Evolutionary conservation across 2,329 filamentous ascomycete species (phyloP).

Genomic region (Epichloe festucae): DNA sequence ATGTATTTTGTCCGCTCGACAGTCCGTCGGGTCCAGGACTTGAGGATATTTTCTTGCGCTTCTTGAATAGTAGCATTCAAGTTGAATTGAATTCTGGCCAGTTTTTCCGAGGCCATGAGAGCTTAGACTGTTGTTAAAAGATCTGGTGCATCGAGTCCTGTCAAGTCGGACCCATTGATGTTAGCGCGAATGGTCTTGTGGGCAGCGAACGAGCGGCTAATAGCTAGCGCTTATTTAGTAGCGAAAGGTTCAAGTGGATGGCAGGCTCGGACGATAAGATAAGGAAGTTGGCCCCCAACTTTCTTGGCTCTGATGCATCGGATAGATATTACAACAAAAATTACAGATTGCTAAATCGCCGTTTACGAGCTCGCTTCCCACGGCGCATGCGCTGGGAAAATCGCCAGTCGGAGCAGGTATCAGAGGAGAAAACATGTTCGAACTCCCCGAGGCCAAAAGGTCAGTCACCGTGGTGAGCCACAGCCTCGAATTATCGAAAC

Average conservation of each 20-base stretch:
- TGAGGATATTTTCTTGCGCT: too few species aligned
- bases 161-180: background rate
- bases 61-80: too few species aligned
- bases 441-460: slow-evolving; percentile 20
- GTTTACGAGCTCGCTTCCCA: background rate
- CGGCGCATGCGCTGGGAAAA: background rate
- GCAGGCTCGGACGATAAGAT: slow-evolving; percentile 13
- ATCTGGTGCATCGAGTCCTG: background rate
- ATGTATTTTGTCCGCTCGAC: too few species aligned
- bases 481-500: background rate
- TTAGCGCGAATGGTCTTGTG: background rate
- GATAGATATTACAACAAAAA: too few species aligned
- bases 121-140: background rate
- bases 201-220: background rate
- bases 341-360: background rate
- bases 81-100: background rate
- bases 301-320: background rate
- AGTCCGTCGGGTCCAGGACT: background rate
- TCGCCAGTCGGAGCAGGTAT: background rate
- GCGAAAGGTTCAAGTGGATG: background rate
- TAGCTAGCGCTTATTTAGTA: background rate
- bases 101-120: background rate
- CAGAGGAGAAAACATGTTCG: slow-evolving; percentile 14
- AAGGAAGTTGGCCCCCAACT: background rate
- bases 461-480: slow-evolving; percentile 2